Evolutionary conservation across 306 rosid genomes (phyloP), one percentile per base, ranked within the genome.

Genomic region (Myrica gale): DNA sequence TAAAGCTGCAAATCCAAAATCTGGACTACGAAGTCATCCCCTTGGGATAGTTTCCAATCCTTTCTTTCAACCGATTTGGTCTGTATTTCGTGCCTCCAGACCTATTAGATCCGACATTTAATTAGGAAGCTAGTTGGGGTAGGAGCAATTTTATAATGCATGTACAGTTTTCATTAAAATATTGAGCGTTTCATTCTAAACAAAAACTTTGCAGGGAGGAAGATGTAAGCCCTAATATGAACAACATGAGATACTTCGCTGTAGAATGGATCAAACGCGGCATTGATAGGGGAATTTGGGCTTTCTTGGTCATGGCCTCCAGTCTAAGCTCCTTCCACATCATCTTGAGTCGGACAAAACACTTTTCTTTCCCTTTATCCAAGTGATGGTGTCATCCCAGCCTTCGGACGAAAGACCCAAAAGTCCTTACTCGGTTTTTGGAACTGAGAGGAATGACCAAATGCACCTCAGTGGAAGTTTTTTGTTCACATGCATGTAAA

Each of bases 271-370:
- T 75, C 78, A 63, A 63, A 63, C 23, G 52, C 48, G 67, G 72
- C 50, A 67, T 45, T 67, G 66, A 68, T 47, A 5, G 74, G 74
- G 78, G 82, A 37, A 69, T 65, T 39, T 46, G 32, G 51, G 65
- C 73, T 78, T 77, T 72, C 78, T 70, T 42, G 76, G 80, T 8
- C 72, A 3, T 51, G 71, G 41, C 68, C 69, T 39, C 42, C 75
- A 56, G 76, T 63, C 68, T 39, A 62, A 74, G 68, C 69, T 79
- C 76, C 63, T 58, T 83, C 84, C 89, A 78, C 90, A 21, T 84
- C 89, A 89, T 74, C 44, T 0, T 71, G 87, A 82, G 89, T 88
- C 60, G 72, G 96, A 89, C 91, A 84, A 82, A 81, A 76, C 55
- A 68, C 81, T 72, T 90, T 69, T 19, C 20, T 9, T 76, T 52